Conservation (phyloP, 129 eudicot species). For the Helianthus tuberosus region DNA sequence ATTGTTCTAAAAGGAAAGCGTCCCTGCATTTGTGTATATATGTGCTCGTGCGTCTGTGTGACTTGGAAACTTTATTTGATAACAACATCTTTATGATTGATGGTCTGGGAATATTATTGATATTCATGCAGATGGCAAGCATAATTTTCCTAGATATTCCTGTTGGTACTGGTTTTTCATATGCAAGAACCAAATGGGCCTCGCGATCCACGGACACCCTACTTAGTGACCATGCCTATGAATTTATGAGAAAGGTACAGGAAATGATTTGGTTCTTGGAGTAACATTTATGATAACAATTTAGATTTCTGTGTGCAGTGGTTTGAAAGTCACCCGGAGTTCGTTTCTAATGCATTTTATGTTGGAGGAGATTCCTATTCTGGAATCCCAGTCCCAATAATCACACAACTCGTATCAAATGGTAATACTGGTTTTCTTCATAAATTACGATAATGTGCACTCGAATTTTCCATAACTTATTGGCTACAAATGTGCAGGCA, state of each 20-base stretch:
- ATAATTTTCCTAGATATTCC: constrained; percentile 36
- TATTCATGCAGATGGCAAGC: constrained; percentile 24
- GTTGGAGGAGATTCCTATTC: constrained; percentile 34
- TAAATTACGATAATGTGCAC: background rate
- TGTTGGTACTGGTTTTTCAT: constrained; percentile 33
- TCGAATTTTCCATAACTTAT: background rate
- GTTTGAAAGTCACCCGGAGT: constrained; percentile 29
- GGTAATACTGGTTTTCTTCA: constrained; percentile 9
- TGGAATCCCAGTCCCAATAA: constrained; percentile 22
- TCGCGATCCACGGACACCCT: background rate
- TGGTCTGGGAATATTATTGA: too few species aligned
- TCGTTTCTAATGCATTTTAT: constrained; percentile 24
- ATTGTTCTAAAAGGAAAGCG: too few species aligned
- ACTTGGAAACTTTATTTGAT: too few species aligned
- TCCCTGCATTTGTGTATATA: too few species aligned
- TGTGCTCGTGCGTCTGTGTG: too few species aligned
- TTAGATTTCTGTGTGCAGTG: constrained; percentile 13
- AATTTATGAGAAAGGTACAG: background rate
- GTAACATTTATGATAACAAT: too few species aligned
- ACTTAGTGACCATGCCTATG: constrained; percentile 13
- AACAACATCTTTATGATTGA: background rate
- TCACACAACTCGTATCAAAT: constrained; percentile 29
- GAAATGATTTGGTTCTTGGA: too few species aligned
- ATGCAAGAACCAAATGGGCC: constrained; percentile 9
- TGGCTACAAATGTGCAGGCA: constrained; percentile 35